These are phyloP conservation scores for Mangifera indica DNA, from an alignment of 345 rosid genomes.

Conservation along the genomic window DNA sequence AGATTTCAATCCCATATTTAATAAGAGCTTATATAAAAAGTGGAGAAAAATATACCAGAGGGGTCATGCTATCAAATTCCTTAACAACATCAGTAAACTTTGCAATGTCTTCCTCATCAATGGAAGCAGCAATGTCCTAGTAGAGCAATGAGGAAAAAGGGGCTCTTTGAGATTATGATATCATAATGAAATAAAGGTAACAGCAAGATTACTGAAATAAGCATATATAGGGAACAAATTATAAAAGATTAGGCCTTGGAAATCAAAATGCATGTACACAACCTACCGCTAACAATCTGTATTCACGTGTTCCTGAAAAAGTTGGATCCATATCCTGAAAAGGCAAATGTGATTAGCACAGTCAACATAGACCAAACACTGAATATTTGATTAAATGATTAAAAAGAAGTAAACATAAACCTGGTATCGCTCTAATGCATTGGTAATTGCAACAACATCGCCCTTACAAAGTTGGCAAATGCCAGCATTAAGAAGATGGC, in stretches of 20 bases:
- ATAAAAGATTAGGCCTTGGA: neutral
- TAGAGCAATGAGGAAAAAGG: conserved; percentile 13
- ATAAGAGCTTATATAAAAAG: neutral
- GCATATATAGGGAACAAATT: neutral
- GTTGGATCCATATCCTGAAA: conserved; percentile 94
- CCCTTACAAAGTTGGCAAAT: conserved; percentile 93
- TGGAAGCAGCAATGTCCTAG: conserved; percentile 81
- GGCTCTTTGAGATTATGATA: conserved; percentile 4
- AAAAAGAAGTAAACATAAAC: conserved; percentile 37
- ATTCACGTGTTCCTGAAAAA: conserved; percentile 91
- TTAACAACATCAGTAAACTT: conserved; percentile 86
- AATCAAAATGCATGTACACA: neutral
- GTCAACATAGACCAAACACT: conserved; percentile 10
- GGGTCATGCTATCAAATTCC: conserved; percentile 99
- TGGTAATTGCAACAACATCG: conserved; percentile 78
- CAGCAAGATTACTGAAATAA: neutral
- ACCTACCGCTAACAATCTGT: conserved; percentile 62
- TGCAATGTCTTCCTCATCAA: conserved; percentile 93
- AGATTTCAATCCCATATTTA: conserved; percentile 1
- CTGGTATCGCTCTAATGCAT: conserved; percentile 93
- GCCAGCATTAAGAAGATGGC: conserved; percentile 97
- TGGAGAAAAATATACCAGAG: conserved; percentile 55
- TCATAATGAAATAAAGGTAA: neutral
- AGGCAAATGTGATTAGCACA: conserved; percentile 16
- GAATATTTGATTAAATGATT: neutral